Evolutionary conservation across 2,329 filamentous ascomycete genomes (phyloP), one percentile per base, ranked within the genome.

Genomic region (Chaetomium sp.): DNA sequence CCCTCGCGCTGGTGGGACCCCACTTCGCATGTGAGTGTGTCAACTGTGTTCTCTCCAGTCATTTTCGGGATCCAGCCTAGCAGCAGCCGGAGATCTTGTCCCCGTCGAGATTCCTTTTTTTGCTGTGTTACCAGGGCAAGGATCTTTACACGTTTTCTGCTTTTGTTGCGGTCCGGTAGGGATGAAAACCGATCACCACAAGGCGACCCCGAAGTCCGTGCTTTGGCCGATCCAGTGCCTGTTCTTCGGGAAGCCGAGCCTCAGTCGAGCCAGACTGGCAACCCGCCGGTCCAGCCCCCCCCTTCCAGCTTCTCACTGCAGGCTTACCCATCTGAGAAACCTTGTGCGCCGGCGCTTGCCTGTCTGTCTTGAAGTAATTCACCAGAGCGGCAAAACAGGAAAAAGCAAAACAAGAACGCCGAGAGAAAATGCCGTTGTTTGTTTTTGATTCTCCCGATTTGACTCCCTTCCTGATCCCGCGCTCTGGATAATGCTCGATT

Each of bases 221-320:
- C 54, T 46, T 55, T 49, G 35, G n/a, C 41, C 54, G 50, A 48
- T 40, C 55, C 59, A 61, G 51, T 61, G 53, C 53, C 46, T 49
- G 44, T 14, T 9, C 37, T 61, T 61, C 57, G 59, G 57, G 59
- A 58, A 55, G 53, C 51, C 50, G 53, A 56, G 55, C 59, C 57
- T 61, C 59, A 61, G 57, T 61, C 55, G 52, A 35, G 6, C 27
- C 38, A 41, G 36, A 57, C 59, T 59, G 59, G 49, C 44, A 51
- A 43, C 14, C 6, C 40, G 5, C 11, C 6, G 11, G 7, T 8
- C 9, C 37, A n/a, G 27, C 19, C 10, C 38, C 51, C 32, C 36
- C 14, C 38, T 14, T 27, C 44, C 12, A 33, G 40, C 44, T 33
- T 12, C 36, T n/a, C 12, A 12, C 48, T 35, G 52, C 49, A 34